Percentiles rank a stretch among this genome's conserved stretches.
Conservation (phyloP, 768 basidiomycete species). For the Lyophyllum decastes region DNA sequence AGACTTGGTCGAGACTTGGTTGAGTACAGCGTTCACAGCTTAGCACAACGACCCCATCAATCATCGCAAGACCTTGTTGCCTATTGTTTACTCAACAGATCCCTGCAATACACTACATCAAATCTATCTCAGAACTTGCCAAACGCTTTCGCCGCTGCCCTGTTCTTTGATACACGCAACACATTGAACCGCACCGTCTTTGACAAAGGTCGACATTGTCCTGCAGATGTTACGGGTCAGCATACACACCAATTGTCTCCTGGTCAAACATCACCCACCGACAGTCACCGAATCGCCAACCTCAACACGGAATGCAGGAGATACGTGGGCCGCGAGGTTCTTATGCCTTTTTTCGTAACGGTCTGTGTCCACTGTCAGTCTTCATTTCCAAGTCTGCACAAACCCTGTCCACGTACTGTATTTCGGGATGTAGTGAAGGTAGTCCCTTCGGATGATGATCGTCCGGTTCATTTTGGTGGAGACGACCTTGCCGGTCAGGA, state of each 20-base stretch:
- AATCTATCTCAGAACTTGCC: slow-evolving; percentile 76
- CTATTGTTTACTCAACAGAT: slow-evolving; percentile 17
- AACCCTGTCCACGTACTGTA: slow-evolving; percentile 68
- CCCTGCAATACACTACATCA: not conserved
- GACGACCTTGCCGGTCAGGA: slow-evolving; percentile 95
- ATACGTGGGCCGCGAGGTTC: slow-evolving; percentile 96
- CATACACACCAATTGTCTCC: slow-evolving; percentile 7
- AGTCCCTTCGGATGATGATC: slow-evolving; percentile 92
- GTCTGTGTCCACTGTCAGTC: slow-evolving; percentile 46
- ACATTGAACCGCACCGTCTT: slow-evolving; percentile 99
- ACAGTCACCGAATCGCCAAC: slow-evolving; percentile 93
- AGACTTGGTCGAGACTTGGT: not conserved
- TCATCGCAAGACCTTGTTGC: slow-evolving; percentile 15
- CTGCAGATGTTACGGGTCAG: slow-evolving; percentile 35
- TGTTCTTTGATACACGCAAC: slow-evolving; percentile 90
- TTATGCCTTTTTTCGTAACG: slow-evolving; percentile 99
- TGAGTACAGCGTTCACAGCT: not conserved
- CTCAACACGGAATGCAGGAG: slow-evolving; percentile 99
- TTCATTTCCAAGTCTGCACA: not conserved
- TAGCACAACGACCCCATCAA: not conserved
- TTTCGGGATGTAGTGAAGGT: slow-evolving; percentile 97
- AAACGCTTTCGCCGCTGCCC: slow-evolving; percentile 89
- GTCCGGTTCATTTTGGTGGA: slow-evolving; percentile 99
- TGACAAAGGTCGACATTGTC: slow-evolving; percentile 98
- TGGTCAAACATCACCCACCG: slow-evolving; percentile 52